A percentile compares a stretch with the other conserved stretches of the same genome.
These are phyloP conservation scores for Monilinia polystroma DNA, from an alignment of 2,329 filamentous ascomycete species.

Conservation along the genomic window DNA sequence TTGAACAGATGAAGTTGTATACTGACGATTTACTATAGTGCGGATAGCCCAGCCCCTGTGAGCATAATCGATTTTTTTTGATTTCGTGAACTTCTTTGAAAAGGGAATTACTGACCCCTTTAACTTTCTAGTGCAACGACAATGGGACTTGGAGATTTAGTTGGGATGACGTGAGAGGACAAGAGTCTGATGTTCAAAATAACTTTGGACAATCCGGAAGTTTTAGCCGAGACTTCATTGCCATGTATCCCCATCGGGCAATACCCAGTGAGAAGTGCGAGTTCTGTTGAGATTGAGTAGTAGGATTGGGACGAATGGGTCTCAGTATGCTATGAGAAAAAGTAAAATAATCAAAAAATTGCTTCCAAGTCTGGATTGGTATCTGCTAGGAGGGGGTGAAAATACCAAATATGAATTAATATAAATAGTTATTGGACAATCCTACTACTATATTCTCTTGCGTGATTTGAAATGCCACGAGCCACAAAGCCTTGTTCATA, in stretches of 20 bases:
- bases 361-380: neutral
- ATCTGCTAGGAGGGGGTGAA: neutral
- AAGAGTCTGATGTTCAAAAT: slow-evolving; percentile 30
- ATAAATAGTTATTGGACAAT: neutral
- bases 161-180: slow-evolving; percentile 29
- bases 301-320: neutral
- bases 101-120: neutral
- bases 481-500: neutral
- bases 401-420: neutral
- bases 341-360: neutral
- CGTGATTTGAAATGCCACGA: neutral
- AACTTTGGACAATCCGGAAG: slow-evolving; percentile 31
- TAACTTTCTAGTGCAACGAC: slow-evolving; percentile 25
- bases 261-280: slow-evolving; percentile 29
- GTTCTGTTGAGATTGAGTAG: slow-evolving; percentile 28
- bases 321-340: neutral
- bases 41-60: slow-evolving; percentile 3
- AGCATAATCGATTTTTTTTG: neutral
- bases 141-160: slow-evolving; percentile 31
- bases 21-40: neutral
- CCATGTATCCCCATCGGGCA: slow-evolving; percentile 30
- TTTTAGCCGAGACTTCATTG: slow-evolving; percentile 19
- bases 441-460: neutral
- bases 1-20: neutral
- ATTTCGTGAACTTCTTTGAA: neutral